Evolutionary conservation across 176 grass and related monocot genomes (phyloP), one percentile per base, ranked within the genome.

Genomic region (Calamus simplicifolius): DNA sequence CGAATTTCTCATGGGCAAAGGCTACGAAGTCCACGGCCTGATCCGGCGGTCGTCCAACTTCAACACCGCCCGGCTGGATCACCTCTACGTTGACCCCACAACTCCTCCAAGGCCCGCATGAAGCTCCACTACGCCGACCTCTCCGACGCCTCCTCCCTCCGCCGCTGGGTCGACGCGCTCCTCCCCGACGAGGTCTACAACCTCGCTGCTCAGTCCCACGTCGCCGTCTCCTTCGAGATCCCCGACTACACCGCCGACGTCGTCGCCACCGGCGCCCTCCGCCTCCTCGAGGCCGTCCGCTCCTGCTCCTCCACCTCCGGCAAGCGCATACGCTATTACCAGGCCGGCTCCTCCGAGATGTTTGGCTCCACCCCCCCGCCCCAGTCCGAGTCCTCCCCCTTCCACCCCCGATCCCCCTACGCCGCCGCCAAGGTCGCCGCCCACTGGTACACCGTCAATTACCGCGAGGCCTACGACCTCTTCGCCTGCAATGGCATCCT

Each of bases 381-480:
- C 28, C 93, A 97, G 78, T 78, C 78, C 48, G 93, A 97, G 69
- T 29, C 61, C 17, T 66, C 81, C 55, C 79, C 84, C 0, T 98
- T 98, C 84, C 92, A 97, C 75, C 92, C 92, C 1, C 77, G 92
- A 16, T 97, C 92, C 0, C 92, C 92, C 13, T 97, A 97, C 66
- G 92, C 92, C 26, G 87, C 72, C 25, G 81, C 92, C 72, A 97
- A 97, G 84, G 92, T 97, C 4, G 93, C 93, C 56, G 93, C 87
- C 25, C 93, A 98, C 73, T 98, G 93, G 93, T 98, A 98, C 81
- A 98, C 93, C 64, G 93, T 98, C 35, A 98, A 92, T 79, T 98
- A 98, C 72, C 88, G 87, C 23, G 93, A 98, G 81, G 93, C 93
- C 0, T 98, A 98, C 54, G 81, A 77, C 5, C 63, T 98, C 52